These are phyloP conservation scores for Saturnispora silvae DNA, from an alignment of 805 yeast species.

Conservation along the genomic window DNA sequence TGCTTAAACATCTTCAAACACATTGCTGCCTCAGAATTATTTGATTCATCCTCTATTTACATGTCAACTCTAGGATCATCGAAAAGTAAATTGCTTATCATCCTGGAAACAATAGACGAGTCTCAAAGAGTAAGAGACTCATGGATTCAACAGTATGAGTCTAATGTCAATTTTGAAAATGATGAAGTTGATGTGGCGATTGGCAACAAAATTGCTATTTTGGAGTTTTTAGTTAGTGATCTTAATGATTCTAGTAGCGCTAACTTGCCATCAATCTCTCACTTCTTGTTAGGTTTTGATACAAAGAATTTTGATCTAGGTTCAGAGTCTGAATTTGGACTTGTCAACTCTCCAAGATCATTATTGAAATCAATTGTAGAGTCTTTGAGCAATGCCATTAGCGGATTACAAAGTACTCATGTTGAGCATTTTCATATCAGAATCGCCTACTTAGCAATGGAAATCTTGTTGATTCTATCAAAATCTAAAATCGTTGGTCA, in stretches of 20 bases:
- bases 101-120: slow-evolving; percentile 70
- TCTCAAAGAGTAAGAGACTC: slow-evolving; percentile 63
- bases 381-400: slow-evolving; percentile 38
- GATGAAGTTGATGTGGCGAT: slow-evolving; percentile 20
- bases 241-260: slow-evolving; percentile 21
- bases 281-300: slow-evolving; percentile 70
- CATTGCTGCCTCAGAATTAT: slow-evolving; percentile 36
- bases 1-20: slow-evolving; percentile 44
- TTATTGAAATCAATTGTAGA: slow-evolving; percentile 44
- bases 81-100: slow-evolving; percentile 54
- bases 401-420: slow-evolving; percentile 26
- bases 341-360: slow-evolving; percentile 43
- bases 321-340: slow-evolving; percentile 29
- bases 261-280: slow-evolving; percentile 45
- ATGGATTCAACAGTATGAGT: slow-evolving; percentile 56
- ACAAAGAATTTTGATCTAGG: slow-evolving; percentile 39
- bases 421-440: slow-evolving; percentile 47
- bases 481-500: slow-evolving; percentile 44
- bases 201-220: slow-evolving; percentile 42
- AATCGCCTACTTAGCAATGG: slow-evolving; percentile 48
- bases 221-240: slow-evolving; percentile 46
- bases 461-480: slow-evolving; percentile 52
- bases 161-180: slow-evolving; percentile 29
- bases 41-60: slow-evolving; percentile 19
- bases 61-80: slow-evolving; percentile 13